Percentiles rank a stretch among this genome's conserved stretches.
These are phyloP conservation scores for Eucalyptus erythrocorys DNA, from an alignment of 345 rosid genomes.

Conservation along the genomic window DNA sequence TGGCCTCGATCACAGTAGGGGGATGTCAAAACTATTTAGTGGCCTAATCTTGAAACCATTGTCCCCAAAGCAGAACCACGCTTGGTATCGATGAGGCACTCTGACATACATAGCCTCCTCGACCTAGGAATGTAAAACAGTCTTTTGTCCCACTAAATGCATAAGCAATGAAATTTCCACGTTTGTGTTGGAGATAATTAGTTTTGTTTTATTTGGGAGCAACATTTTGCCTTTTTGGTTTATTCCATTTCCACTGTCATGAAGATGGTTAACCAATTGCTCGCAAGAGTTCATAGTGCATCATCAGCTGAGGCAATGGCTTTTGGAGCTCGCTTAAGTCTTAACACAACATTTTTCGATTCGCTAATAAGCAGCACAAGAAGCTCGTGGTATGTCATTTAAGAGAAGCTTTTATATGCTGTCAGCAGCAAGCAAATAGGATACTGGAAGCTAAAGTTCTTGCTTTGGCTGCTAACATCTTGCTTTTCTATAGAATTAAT, in stretches of 20 bases:
- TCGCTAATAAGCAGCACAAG: slow-evolving; percentile 47
- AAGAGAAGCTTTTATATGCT: neutral
- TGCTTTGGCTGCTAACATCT: neutral
- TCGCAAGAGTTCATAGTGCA: slow-evolving; percentile 97
- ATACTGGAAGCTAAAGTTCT: neutral
- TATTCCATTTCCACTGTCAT: slow-evolving; percentile 33
- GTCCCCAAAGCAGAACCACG: no score
- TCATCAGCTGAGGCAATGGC: slow-evolving; percentile 97
- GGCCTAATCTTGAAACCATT: no score
- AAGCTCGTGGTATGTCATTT: slow-evolving; percentile 66
- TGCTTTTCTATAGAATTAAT: neutral
- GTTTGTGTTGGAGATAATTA: neutral
- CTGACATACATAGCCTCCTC: no score
- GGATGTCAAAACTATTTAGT: no score
- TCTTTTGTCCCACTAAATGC: neutral
- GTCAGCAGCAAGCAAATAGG: neutral
- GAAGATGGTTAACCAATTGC: slow-evolving; percentile 93
- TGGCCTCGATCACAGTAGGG: no score
- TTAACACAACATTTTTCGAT: slow-evolving; percentile 56
- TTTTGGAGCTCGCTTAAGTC: slow-evolving; percentile 87
- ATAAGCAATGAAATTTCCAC: neutral
- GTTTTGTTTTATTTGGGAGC: neutral
- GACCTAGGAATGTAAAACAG: neutral
- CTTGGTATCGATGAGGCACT: no score
- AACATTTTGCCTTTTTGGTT: neutral